phyloP scores from a whole-genome alignment of 371 early-diverging fungal genomes.

The Lichtheimia ramosa region DNA sequence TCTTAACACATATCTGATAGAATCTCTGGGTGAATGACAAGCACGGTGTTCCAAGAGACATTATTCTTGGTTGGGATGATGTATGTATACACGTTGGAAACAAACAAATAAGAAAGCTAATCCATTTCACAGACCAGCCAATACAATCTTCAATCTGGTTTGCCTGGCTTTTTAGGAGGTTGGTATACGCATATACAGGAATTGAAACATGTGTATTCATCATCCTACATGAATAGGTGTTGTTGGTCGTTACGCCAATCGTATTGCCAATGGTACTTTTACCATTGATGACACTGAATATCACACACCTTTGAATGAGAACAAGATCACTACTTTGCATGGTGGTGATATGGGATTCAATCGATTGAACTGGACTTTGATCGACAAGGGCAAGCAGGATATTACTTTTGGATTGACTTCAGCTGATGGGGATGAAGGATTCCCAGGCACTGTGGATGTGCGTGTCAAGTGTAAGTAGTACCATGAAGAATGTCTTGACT shows the following conservation, averaged over 20 bases:
- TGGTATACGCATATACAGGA: not conserved
- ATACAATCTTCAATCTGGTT: conserved; percentile 15
- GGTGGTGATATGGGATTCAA: conserved; percentile 24
- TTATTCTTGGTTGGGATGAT: conserved; percentile 26
- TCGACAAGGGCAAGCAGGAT: conserved; percentile 16
- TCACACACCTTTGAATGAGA: conserved; percentile 23
- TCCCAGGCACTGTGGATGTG: conserved; percentile 19
- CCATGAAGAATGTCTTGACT: too few species aligned
- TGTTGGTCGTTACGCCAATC: conserved; percentile 25
- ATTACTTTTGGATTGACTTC: conserved; percentile 15
- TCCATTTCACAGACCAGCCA: conserved; percentile 9
- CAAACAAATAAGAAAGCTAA: not conserved
- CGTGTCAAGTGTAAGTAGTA: conserved; percentile 17
- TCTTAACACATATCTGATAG: too few species aligned
- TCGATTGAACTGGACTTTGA: conserved; percentile 21
- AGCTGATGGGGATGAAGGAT: conserved; percentile 24
- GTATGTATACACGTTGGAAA: conserved; percentile 1
- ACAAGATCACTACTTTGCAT: conserved; percentile 20
- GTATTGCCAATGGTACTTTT: conserved; percentile 23
- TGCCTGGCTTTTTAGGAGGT: conserved; percentile 16
- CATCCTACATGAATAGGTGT: conserved; percentile 10
- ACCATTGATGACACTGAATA: conserved; percentile 12
- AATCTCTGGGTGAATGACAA: conserved; percentile 25
- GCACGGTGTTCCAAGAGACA: conserved; percentile 11
- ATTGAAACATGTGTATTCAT: not conserved